Base-by-base conservation (phyloP, 495 filamentous ascomycete genomes). In the Talaromyces proteolyticus region DNA sequence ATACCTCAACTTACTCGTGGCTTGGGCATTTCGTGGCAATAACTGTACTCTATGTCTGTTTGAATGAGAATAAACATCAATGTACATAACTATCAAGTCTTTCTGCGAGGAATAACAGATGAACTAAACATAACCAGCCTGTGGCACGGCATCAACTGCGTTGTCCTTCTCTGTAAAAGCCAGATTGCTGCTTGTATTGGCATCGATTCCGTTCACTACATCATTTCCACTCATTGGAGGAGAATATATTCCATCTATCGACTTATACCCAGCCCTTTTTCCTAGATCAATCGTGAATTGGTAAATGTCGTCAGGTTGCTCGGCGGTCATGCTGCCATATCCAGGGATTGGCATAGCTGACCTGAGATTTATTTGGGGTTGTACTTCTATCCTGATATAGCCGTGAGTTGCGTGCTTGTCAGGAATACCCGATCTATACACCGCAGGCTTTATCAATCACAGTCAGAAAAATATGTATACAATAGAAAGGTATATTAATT, bases 101-200 rank as follows among this genome's bases (percentile, higher is more conserved):
- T n/a, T n/a, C n/a, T n/a, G n/a, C n/a, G n/a, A n/a, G 8, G 4
- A 21, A 16, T 26, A n/a, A 18, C 34, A 3, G 41, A 21, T 45
- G 10, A 40, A 57, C 68, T 53, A 56, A 84, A 83, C 81, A 64
- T 85, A 77, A 57, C 87, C 83, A 1, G 80, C 82, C 66, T 87
- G 78, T 22, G 84, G 87, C 25, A 88, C 84, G 44, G 87, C 78
- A 59, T 87, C 83, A 8, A 88, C 85, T 0, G 85, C 72, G 57
- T 75, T 86, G 16, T 84, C 81, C 57, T 88, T 88, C 65, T 74
- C 70, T 16, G 65, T 57, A 20, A 68, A 67, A 6, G 49, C 44
- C 42, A 69, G 58, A 10, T 49, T 54, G 20, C 26, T 47, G 1
- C 24, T 47, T 26, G 23, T 34, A 19, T 53, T 39, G 19, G 42